Evolutionary conservation across 139 green algal genomes (phyloP), one percentile per base, ranked within the genome.

Genomic region (Micromonas commoda): DNA sequence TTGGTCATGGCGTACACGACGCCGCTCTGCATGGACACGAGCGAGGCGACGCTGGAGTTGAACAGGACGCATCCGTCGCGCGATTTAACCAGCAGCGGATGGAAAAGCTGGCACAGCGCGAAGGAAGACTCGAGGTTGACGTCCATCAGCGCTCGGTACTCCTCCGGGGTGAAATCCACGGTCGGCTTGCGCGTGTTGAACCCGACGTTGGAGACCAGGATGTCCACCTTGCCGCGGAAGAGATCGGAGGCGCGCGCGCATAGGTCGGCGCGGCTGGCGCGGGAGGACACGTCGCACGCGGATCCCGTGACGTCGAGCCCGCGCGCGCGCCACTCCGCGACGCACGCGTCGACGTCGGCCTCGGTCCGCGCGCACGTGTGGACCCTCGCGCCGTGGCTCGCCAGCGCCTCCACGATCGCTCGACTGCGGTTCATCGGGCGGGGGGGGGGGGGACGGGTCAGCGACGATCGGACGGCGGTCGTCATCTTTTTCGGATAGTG

Each of bases 1-100:
- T 97, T 97, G 35, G 84, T 93, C 88, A 93, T 91, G 21, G 84
- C 90, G 78, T 97, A 97, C 0, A 93, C 31, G 24, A 76, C 83
- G 29, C 91, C 91, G 23, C 77, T 90, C 23, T 83, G 86, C 76
- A 97, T 91, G 4, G 86, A 85, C 6, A 82, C 85, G 0, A 93
- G 88, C 0, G 93, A 93, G 2, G 92, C 91, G 21, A 98, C 91
- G 29, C 85, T 92, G 9, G 77, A 88, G 79, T 94, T 96, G 77
- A 97, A 91, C 13, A 97, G 77, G 1, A 98, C 77, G 26, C 52
- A 65, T 33, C 24, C 31, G 1, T 66, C 75, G 24, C 64, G 6
- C 13, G 80, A 77, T 38, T 78, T 77, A n/a, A 77, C 78, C 64
- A 92, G 45, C 24, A 34, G 29, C 5, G 87, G 87, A 5, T 87